These are phyloP conservation scores for Penicillium sp. DNA, from an alignment of 2,329 filamentous ascomycete genomes.

Conservation along the genomic window DNA sequence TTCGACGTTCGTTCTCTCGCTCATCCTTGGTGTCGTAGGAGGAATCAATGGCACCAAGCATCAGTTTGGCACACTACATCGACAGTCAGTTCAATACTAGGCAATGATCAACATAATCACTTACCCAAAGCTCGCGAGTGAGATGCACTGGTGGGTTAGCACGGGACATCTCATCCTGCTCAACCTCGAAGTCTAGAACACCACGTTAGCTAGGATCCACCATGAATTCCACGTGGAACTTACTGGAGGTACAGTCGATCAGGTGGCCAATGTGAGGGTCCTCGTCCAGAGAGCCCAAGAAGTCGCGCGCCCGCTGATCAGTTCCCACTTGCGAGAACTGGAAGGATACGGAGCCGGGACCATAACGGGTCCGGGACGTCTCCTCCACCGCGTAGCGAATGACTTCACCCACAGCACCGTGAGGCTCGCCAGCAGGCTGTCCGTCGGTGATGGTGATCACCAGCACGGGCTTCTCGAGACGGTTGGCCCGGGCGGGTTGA, in stretches of 20 bases:
- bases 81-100: slow-evolving; percentile 14
- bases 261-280: slow-evolving; percentile 60
- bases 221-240: slow-evolving; percentile 28
- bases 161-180: slow-evolving; percentile 64
- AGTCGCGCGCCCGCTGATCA: slow-evolving; percentile 62
- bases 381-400: slow-evolving; percentile 56
- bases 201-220: slow-evolving; percentile 16
- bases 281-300: slow-evolving; percentile 62
- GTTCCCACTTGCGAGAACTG: slow-evolving; percentile 70
- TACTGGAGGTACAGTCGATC: slow-evolving; percentile 68
- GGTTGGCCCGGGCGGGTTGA: slow-evolving; percentile 50
- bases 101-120: slow-evolving; percentile 3
- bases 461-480: slow-evolving; percentile 62
- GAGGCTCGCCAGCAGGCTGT: slow-evolving; percentile 62
- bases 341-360: slow-evolving; percentile 60
- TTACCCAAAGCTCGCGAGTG: slow-evolving; percentile 63
- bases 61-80: slow-evolving; percentile 58
- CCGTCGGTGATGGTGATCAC: slow-evolving; percentile 66
- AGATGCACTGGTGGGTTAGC: slow-evolving; percentile 61
- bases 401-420: slow-evolving; percentile 56
- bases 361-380: slow-evolving; percentile 52
- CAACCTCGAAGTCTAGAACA: slow-evolving; percentile 61
- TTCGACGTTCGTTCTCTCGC: slow-evolving; percentile 45
- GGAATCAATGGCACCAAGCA: slow-evolving; percentile 65
- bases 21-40: slow-evolving; percentile 67